These are phyloP conservation scores for Sporothrix inflata DNA, from an alignment of 2,329 filamentous ascomycete genomes.

Conservation along the genomic window DNA sequence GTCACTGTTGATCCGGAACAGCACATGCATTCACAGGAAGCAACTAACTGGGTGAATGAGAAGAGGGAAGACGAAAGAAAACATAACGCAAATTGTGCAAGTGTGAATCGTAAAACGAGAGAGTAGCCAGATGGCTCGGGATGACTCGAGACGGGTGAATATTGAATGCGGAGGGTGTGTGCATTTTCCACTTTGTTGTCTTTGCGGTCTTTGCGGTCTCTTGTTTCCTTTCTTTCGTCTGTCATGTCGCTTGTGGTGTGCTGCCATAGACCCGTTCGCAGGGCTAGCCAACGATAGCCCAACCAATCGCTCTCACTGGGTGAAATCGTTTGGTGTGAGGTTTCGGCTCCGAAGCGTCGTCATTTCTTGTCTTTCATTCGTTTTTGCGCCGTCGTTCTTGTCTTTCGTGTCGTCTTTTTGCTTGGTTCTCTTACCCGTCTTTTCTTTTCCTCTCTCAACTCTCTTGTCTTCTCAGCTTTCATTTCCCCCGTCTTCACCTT, in stretches of 20 bases:
- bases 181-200: not conserved
- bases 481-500: not conserved
- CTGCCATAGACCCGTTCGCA: not conserved
- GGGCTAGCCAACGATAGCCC: not conserved
- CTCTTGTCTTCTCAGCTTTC: not conserved
- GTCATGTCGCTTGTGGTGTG: not conserved
- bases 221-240: not conserved
- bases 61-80: not conserved
- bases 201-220: no score
- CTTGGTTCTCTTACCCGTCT: not conserved
- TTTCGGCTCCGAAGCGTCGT: slow-evolving; percentile 5
- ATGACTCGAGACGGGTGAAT: not conserved
- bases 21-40: not conserved
- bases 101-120: not conserved
- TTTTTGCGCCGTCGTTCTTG: not conserved
- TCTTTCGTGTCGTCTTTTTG: not conserved
- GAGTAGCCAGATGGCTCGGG: not conserved
- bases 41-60: not conserved
- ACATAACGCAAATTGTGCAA: not conserved
- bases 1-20: not conserved
- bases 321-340: not conserved
- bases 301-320: not conserved
- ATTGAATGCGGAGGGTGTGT: not conserved
- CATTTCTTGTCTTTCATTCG: not conserved
- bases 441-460: not conserved